Percentiles rank a stretch among this genome's conserved stretches.
Evolutionary conservation across 75 land plant species (phyloP).

Genomic region (Cryptomeria japonica): DNA sequence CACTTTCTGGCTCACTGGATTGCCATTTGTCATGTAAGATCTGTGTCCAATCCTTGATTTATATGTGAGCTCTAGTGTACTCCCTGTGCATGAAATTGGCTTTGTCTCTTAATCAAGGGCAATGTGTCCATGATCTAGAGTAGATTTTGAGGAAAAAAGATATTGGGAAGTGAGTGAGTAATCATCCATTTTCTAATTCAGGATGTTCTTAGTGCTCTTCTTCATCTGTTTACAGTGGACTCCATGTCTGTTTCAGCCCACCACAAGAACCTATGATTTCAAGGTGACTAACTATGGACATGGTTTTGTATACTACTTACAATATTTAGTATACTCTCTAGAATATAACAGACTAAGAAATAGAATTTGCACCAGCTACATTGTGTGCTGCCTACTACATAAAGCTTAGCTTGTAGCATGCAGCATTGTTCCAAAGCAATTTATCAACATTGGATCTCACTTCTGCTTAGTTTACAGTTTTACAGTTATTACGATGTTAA

Average conservation of each 20-base stretch:
- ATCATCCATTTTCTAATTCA: not conserved
- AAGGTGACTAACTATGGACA: conserved; percentile 7
- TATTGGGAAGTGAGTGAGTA: not conserved
- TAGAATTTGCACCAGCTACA: no score
- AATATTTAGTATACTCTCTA: not conserved
- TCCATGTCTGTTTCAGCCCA: conserved; percentile 11
- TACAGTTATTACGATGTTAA: not conserved
- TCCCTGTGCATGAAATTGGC: not conserved
- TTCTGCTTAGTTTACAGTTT: not conserved
- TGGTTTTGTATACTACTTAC: not conserved
- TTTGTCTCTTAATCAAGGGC: not conserved
- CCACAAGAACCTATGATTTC: conserved; percentile 14
- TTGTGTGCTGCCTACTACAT: not conserved
- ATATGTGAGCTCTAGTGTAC: not conserved
- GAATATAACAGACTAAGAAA: not conserved
- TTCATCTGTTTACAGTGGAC: conserved; percentile 3
- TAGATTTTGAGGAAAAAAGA: not conserved
- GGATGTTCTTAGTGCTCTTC: not conserved
- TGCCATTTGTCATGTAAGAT: not conserved
- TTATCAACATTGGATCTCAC: not conserved
- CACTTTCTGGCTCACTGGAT: not conserved
- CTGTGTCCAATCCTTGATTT: not conserved
- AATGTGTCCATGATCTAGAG: not conserved
- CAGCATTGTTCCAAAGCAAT: not conserved
- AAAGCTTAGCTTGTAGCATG: not conserved